Conservation (phyloP, 2,329 filamentous ascomycete genomes). For the Phialophora expanda region DNA sequence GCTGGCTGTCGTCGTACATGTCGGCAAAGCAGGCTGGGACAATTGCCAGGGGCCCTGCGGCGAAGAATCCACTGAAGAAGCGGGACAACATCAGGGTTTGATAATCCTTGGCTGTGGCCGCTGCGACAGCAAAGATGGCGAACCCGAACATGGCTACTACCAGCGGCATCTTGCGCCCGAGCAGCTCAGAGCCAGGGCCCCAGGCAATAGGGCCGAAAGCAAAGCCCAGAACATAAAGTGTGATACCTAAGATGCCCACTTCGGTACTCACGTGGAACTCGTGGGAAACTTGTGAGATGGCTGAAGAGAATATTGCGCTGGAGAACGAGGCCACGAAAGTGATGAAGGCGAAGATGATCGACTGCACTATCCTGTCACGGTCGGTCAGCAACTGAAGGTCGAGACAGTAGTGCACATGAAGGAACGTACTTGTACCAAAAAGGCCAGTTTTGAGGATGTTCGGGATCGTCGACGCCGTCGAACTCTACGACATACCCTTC, state of each 20-base stretch:
- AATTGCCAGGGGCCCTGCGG: conserved; percentile 59
- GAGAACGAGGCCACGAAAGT: conserved; percentile 39
- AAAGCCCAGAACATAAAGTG: conserved; percentile 51
- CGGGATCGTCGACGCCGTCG: conserved; percentile 61
- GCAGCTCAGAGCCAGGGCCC: conserved; percentile 60
- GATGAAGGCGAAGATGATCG: conserved; percentile 31
- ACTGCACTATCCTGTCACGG: conserved; percentile 32
- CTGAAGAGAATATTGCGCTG: conserved; percentile 48
- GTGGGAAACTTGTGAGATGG: conserved; percentile 61
- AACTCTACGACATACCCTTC: conserved; percentile 72
- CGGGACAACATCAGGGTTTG: conserved; percentile 60
- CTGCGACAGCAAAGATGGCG: conserved; percentile 56
- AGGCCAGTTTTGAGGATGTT: conserved; percentile 67
- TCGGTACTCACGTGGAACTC: conserved; percentile 55
- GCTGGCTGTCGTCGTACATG: conserved; percentile 58
- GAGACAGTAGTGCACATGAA: neutral
- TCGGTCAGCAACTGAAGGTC: conserved; percentile 30
- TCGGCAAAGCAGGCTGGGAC: conserved; percentile 63
- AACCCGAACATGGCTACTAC: conserved; percentile 58
- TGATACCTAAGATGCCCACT: conserved; percentile 52
- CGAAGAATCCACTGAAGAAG: conserved; percentile 61
- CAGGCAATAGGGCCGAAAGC: conserved; percentile 48
- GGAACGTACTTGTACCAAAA: conserved; percentile 47
- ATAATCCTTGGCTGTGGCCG: conserved; percentile 57
- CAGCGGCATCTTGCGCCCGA: conserved; percentile 56